Evolutionary conservation across 1,139 yeast genomes (phyloP), one percentile per base, ranked within the genome.

Genomic region (Williopsis jadinii): DNA sequence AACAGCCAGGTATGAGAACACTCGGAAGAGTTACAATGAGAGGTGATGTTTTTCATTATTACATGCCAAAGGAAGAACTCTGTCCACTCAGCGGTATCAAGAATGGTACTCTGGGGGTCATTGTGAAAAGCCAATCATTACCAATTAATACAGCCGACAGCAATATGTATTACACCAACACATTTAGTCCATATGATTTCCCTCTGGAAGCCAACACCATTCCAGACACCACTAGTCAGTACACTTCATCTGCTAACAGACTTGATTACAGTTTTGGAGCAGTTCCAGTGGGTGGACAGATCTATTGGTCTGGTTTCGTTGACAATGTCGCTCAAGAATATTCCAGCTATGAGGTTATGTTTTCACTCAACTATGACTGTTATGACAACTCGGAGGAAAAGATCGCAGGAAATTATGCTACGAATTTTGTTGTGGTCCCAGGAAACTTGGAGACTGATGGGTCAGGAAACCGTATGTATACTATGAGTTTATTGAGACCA

Each of bases 21-120:
- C 32, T 11, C 11, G 29, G 33, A 9, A 41, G 44, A 38, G 24
- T 30, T 11, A 38, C 41, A 10, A 41, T 38, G 41, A 36, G 33
- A 12, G 34, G 33, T 11, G 41, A 38, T 15, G 24, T 27, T 9
- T 41, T 32, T 6, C 26, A 14, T 33, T 38, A 35, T 24, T 41
- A 30, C 33, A 10, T 30, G 11, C 8, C 39, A 24, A 34, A 30
- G 10, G 9, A 3, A 1, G 13, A 27, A 8, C 24, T 33, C 9
- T 41, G 44, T 36, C 9, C 30, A 29, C 34, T 27, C 8, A 10
- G 32, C 6, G 29, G 29, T 12, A 27, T 38, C 13, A 24, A 15
- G 6, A 24, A 32, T 28, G 44, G 44, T 38, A 35, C 44, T 8
- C 38, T 41, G 28, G 26, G 19, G 9, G 30, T 35, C 28, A 8